Evolutionary conservation across 495 filamentous ascomycete species (phyloP), one percentile per base, ranked within the genome.

Genomic region (Aspergillus asperescens): DNA sequence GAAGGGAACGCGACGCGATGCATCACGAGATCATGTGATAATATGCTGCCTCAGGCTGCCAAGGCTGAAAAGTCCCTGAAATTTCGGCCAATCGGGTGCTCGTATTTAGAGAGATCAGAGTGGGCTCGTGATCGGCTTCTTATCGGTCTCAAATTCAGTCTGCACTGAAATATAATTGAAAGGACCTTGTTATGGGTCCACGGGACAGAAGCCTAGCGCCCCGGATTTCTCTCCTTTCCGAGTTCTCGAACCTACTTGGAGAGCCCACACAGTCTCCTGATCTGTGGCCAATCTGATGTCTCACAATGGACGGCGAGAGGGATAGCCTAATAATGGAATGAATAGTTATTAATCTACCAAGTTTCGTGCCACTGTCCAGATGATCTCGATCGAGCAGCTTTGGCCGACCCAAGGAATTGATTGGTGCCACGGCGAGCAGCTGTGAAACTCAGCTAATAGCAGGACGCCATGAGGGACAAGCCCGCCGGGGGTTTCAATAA

Each of bases 401-500:
- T 5, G 24, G n/a, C 42, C 42, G n/a, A 46, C 32, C 50, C 50
- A 52, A 16, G 50, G 50, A 52, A 52, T 38, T 34, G 24, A 23
- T 42, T 39, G 25, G 41, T 52, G 48, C 48, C 48, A 50, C 41
- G 50, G 31, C 40, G 29, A 43, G 32, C 18, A 38, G 19, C 35
- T 61, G 42, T 46, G 59, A 68, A 63, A 66, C 65, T 48, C 49
- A 35, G 40, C 62, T 52, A 66, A 64, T 67, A 34, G 52, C 50
- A 56, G 25, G 15, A 27, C 25, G 45, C 52, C 48, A 34, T 8
- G 34, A 24, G 12, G 29, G 46, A 38, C 47, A 41, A 50, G 46
- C 32, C 40, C 44, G 47, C 31, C 47, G 47, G 32, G 16, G 35
- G 54, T 51, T 47, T 56, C 54, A 56, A 56, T 46, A 10, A n/a